Conservation (phyloP, 2,329 filamentous ascomycete species). For the Beauveria sp. region DNA sequence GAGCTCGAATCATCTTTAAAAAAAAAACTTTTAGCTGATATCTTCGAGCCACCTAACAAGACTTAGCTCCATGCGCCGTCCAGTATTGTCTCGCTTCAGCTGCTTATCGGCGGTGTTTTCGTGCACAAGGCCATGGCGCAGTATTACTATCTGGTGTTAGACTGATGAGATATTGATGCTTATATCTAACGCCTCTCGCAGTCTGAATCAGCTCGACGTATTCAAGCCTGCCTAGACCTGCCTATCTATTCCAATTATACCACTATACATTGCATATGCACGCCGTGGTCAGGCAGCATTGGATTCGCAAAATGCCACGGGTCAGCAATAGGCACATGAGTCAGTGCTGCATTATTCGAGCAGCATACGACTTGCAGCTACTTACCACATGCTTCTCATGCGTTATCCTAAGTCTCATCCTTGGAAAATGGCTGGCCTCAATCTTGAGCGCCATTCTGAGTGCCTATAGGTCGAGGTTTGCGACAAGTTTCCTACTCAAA, state of each 20-base stretch:
- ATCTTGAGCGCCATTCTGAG: too few species aligned
- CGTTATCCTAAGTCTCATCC: not conserved
- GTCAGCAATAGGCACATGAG: not conserved
- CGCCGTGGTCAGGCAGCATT: not conserved
- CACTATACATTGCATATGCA: not conserved
- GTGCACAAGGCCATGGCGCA: not conserved
- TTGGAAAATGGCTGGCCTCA: too few species aligned
- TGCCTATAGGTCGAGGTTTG: too few species aligned
- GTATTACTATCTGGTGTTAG: not conserved
- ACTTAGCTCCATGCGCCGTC: not conserved
- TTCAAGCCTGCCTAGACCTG: not conserved
- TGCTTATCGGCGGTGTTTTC: not conserved
- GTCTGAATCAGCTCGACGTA: not conserved
- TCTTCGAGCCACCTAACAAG: not conserved
- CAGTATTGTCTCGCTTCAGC: not conserved
- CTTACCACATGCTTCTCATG: not conserved
- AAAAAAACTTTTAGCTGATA: not conserved
- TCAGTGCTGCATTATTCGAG: not conserved
- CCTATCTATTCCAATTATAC: not conserved
- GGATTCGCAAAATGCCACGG: not conserved
- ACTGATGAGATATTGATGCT: not conserved
- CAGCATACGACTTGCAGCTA: not conserved
- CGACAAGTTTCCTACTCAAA: too few species aligned
- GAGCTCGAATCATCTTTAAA: not conserved
- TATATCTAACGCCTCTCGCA: not conserved